Conservation (phyloP, 495 filamentous ascomycete species). For the Apodospora peruviana region DNA sequence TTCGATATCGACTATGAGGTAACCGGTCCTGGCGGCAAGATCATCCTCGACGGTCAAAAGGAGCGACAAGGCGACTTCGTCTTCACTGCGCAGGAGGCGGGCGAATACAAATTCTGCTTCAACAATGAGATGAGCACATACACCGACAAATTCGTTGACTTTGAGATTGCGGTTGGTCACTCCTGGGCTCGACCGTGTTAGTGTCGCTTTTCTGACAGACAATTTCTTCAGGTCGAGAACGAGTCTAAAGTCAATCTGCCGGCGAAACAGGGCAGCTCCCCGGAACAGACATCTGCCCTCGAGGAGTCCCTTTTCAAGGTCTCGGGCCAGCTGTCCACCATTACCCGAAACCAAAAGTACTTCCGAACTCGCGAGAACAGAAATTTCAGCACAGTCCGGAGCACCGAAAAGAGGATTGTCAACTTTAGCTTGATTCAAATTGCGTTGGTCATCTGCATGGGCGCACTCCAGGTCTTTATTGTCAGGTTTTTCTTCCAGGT, state of each 20-base stretch:
- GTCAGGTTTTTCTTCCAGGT: slow-evolving; percentile 98
- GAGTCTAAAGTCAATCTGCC: slow-evolving; percentile 80
- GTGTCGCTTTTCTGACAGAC: slow-evolving; percentile 9
- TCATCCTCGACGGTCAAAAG: slow-evolving; percentile 81
- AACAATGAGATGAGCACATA: slow-evolving; percentile 98
- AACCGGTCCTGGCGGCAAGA: slow-evolving; percentile 71
- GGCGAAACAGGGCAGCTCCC: slow-evolving; percentile 81
- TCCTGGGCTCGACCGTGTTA: neutral
- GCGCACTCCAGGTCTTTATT: slow-evolving; percentile 93
- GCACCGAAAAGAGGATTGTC: slow-evolving; percentile 91
- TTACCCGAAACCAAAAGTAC: slow-evolving; percentile 97
- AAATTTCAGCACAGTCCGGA: slow-evolving; percentile 96
- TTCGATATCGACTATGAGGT: slow-evolving; percentile 96
- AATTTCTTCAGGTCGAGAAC: slow-evolving; percentile 72
- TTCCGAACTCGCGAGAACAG: slow-evolving; percentile 98
- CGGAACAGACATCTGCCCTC: slow-evolving; percentile 85
- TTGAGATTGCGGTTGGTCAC: slow-evolving; percentile 83
- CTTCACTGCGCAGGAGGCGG: slow-evolving; percentile 88
- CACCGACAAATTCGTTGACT: slow-evolving; percentile 96
- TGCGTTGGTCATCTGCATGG: slow-evolving; percentile 91
- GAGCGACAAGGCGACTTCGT: slow-evolving; percentile 98
- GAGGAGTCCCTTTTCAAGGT: slow-evolving; percentile 97
- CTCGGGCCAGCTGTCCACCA: slow-evolving; percentile 89
- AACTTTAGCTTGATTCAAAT: slow-evolving; percentile 95
- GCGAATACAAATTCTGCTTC: slow-evolving; percentile 97